phyloP scores from a whole-genome alignment of 2,329 filamentous ascomycete species.

The Didymella arachidicola region DNA sequence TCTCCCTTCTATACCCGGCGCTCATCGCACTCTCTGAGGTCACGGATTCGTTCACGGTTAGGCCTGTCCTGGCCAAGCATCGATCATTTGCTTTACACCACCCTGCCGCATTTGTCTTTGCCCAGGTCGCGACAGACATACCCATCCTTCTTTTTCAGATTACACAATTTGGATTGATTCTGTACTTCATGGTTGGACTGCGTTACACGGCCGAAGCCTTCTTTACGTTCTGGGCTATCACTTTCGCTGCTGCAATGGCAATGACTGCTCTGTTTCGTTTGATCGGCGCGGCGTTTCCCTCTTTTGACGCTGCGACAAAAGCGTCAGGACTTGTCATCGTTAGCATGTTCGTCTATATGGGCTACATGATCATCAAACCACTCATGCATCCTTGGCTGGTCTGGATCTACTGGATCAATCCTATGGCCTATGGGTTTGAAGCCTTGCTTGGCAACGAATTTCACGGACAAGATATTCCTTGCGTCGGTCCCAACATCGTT shows the following conservation, averaged over 20 bases:
- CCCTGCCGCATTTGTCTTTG: not conserved
- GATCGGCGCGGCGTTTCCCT: slow-evolving; percentile 72
- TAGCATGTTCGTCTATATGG: slow-evolving; percentile 63
- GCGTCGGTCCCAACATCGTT: not conserved
- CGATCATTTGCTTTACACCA: not conserved
- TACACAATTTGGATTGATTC: not conserved
- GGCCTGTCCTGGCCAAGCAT: not conserved
- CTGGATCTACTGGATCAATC: slow-evolving; percentile 83
- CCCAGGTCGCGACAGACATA: not conserved
- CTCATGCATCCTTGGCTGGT: slow-evolving; percentile 80
- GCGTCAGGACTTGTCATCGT: slow-evolving; percentile 60
- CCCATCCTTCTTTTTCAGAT: not conserved
- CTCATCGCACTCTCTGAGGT: not conserved
- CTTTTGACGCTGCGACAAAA: slow-evolving; percentile 64
- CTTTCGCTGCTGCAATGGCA: slow-evolving; percentile 53
- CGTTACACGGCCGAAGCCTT: slow-evolving; percentile 74
- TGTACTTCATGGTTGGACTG: slow-evolving; percentile 49
- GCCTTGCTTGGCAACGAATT: not conserved
- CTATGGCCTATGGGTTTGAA: slow-evolving; percentile 75
- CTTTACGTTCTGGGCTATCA: slow-evolving; percentile 79
- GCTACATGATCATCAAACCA: slow-evolving; percentile 61
- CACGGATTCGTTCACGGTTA: not conserved
- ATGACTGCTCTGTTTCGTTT: slow-evolving; percentile 86
- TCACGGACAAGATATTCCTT: not conserved
- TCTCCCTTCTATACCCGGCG: not conserved